Percentiles rank a stretch among this genome's conserved stretches.
phyloP scores from a whole-genome alignment of 306 rosid genomes.

The Acacia acuminata region DNA sequence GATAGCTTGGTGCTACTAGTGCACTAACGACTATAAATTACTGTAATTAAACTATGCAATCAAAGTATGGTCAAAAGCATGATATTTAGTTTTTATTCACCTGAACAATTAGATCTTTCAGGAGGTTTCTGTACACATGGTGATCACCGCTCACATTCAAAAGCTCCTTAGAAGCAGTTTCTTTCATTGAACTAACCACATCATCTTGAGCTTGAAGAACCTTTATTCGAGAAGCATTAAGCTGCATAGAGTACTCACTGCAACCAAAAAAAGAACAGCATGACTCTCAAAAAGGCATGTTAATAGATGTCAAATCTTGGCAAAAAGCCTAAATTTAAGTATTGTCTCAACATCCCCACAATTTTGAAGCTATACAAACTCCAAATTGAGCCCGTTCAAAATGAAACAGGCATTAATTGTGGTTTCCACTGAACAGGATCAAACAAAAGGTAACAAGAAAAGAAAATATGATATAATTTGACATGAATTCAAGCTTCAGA shows the following conservation, averaged over 20 bases:
- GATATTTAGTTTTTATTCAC: conserved; percentile 38
- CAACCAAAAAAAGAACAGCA: conserved; percentile 59
- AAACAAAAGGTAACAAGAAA: neutral
- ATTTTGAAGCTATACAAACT: neutral
- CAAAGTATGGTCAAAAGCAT: conserved; percentile 6
- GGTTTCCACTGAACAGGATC: neutral
- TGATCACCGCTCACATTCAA: conserved; percentile 78
- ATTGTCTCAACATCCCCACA: conserved; percentile 17
- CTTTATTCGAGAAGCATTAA: conserved; percentile 80
- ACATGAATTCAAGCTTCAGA: conserved; percentile 19
- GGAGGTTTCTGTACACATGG: conserved; percentile 58
- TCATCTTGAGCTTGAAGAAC: conserved; percentile 99
- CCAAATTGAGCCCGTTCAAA: conserved; percentile 2
- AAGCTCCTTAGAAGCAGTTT: conserved; percentile 77
- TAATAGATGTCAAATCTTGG: neutral
- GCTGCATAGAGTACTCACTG: conserved; percentile 99
- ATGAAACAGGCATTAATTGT: neutral
- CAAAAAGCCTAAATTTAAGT: conserved; percentile 21
- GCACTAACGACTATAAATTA: neutral
- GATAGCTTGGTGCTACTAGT: neutral
- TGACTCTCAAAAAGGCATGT: conserved; percentile 26
- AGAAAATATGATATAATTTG: neutral
- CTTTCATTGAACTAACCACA: conserved; percentile 79
- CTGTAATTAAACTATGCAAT: neutral
- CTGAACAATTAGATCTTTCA: conserved; percentile 91